A percentile compares a stretch with the other conserved stretches of the same genome.
Evolutionary conservation across 2,329 filamentous ascomycete genomes (phyloP).

Genomic region (Allantophomopsis lycopodina): DNA sequence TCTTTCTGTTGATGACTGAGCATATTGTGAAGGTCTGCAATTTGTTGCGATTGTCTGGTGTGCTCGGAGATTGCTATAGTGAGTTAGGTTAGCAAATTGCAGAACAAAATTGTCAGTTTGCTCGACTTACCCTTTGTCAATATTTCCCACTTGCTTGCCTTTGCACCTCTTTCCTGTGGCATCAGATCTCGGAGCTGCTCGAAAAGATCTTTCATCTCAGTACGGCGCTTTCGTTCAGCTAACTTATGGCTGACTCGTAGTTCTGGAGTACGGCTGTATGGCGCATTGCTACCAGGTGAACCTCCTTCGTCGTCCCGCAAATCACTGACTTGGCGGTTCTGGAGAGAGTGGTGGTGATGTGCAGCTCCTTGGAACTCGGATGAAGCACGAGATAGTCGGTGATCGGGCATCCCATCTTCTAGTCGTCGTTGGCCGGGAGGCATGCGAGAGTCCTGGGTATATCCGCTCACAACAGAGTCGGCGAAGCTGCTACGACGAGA

Average conservation of each 20-base stretch:
- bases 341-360: slow-evolving; percentile 59
- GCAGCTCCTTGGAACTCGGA: slow-evolving; percentile 31
- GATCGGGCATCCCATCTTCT: slow-evolving; percentile 41
- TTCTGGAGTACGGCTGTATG: slow-evolving; percentile 73
- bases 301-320: slow-evolving; percentile 46
- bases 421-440: slow-evolving; percentile 60
- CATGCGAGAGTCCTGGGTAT: slow-evolving; percentile 58
- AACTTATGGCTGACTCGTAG: slow-evolving; percentile 75
- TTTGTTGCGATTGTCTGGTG: slow-evolving; percentile 32
- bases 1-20: slow-evolving; percentile 27
- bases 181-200: slow-evolving; percentile 67
- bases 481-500: slow-evolving; percentile 66
- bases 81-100: slow-evolving; percentile 7
- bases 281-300: slow-evolving; percentile 45
- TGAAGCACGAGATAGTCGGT: slow-evolving; percentile 30
- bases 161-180: slow-evolving; percentile 68
- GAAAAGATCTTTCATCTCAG: slow-evolving; percentile 81
- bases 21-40: slow-evolving; percentile 10
- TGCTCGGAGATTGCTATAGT: slow-evolving; percentile 53
- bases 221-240: slow-evolving; percentile 69
- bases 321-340: slow-evolving; percentile 58
- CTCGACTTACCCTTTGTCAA: slow-evolving; percentile 58
- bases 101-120: neutral
- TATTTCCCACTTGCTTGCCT: slow-evolving; percentile 85
- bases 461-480: slow-evolving; percentile 67